Conservation (phyloP, 1,139 yeast species). For the Pichia kudriavzevii region DNA sequence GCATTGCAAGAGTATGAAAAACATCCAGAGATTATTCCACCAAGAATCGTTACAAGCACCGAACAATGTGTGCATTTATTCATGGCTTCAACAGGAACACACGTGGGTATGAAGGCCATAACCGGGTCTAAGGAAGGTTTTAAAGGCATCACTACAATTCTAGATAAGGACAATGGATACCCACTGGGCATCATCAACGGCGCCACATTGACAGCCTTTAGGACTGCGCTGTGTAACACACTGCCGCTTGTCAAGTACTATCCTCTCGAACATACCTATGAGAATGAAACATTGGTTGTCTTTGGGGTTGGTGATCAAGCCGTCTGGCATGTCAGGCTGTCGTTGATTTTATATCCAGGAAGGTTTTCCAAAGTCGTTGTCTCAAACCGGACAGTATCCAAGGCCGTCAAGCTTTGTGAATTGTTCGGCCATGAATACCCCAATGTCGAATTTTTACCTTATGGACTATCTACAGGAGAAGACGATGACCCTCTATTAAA, state of each 20-base stretch:
- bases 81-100: constrained; percentile 50
- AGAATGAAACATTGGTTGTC: constrained; percentile 29
- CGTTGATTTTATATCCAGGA: constrained; percentile 35
- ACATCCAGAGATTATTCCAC: constrained; percentile 32
- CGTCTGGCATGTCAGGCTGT: constrained; percentile 52
- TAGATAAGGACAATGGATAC: constrained; percentile 45
- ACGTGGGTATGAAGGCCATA: constrained; percentile 39
- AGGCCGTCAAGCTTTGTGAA: constrained; percentile 31
- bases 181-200: constrained; percentile 52
- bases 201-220: constrained; percentile 52
- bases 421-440: constrained; percentile 26
- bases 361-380: constrained; percentile 36
- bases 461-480: constrained; percentile 10
- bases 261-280: constrained; percentile 18
- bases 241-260: constrained; percentile 39
- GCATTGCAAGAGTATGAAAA: constrained; percentile 26
- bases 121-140: constrained; percentile 48
- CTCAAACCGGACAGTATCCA: constrained; percentile 39
- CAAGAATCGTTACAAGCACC: constrained; percentile 32
- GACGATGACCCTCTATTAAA: constrained; percentile 17
- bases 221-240: constrained; percentile 58
- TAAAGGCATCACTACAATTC: constrained; percentile 43
- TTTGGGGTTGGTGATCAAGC: constrained; percentile 68
- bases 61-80: constrained; percentile 43
- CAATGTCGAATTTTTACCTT: constrained; percentile 23